phyloP scores from a whole-genome alignment of 805 yeast species.

The Wickerhamiella allomyrinae region DNA sequence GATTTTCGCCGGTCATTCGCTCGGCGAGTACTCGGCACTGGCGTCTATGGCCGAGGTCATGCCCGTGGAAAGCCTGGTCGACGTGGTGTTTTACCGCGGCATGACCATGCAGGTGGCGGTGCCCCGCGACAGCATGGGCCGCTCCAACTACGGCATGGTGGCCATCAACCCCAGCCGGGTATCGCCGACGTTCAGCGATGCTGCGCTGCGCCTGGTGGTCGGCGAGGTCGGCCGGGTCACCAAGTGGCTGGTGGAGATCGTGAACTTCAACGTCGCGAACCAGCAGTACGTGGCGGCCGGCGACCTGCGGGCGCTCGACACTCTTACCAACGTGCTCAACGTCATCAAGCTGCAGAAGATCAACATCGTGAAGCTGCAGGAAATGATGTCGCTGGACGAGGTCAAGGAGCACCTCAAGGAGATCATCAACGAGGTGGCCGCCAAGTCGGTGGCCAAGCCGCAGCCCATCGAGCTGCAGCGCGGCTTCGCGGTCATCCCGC shows the following conservation, averaged over 20 bases:
- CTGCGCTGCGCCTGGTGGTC: constrained; percentile 88
- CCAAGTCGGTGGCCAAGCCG: constrained; percentile 70
- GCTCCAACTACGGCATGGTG: constrained; percentile 98
- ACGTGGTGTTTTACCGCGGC: constrained; percentile 98
- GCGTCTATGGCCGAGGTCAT: constrained; percentile 95
- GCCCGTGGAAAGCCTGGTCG: constrained; percentile 95
- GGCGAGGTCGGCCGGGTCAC: constrained; percentile 74
- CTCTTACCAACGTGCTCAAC: constrained; percentile 84
- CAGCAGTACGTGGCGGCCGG: constrained; percentile 99
- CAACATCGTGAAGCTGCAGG: constrained; percentile 78
- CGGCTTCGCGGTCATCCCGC: constrained; percentile 96
- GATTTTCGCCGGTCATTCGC: constrained; percentile 97
- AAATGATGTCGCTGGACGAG: constrained; percentile 67
- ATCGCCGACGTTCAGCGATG: constrained; percentile 74
- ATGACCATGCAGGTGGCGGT: constrained; percentile 99
- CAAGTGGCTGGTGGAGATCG: constrained; percentile 92
- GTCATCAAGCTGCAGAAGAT: constrained; percentile 88
- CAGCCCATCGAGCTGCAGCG: constrained; percentile 96
- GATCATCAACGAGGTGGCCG: constrained; percentile 74
- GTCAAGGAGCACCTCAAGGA: constrained; percentile 79
- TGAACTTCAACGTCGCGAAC: constrained; percentile 94
- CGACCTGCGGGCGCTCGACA: constrained; percentile 88
- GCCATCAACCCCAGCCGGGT: constrained; percentile 96
- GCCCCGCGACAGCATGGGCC: constrained; percentile 87
- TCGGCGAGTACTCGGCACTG: constrained; percentile 97